Base-by-base conservation (phyloP, 257 asterid genomes). In the Cordia subcordata region DNA sequence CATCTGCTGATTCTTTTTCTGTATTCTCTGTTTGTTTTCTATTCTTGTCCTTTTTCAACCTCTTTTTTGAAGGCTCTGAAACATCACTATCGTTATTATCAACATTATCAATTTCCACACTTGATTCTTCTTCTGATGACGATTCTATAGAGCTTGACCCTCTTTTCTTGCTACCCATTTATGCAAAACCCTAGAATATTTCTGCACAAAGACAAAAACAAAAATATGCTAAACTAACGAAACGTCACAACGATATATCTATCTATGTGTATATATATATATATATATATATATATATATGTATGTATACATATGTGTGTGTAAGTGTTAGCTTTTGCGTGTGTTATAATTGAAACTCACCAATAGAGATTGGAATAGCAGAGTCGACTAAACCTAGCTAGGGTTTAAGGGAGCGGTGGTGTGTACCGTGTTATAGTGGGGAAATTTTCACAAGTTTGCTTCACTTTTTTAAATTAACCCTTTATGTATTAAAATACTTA, bases 101-200 rank as follows among this genome's bases (percentile, higher is more conserved):
- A 5, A 35, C 49, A 13, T 57, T 65, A 42, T 49, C 32, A 49
- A 53, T 49, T 65, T 58, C 60, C 27, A 66, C 66, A 27, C 65
- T 67, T 33, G 14, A 64, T 51, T 78, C 77, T 17, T 62, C 67
- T 51, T 63, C 82, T 11, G 47, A 42, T 42, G 12, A 10, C 10
- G 47, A 42, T 57, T 72, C 73, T 53, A 53, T 39, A 50, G 81
- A 77, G 68, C 75, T 66, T 21, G 83, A 62, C 11, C 65, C 82
- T 60, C 87, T 82, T 70, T 80, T 83, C 63, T 83, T 86, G 78
- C 74, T 81, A 63, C 87, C 87, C 92, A 83, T 85, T 49, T 60
- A 47, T 20, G 32, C 51, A 42, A 27, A 27, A 42, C 59, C 33
- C 27, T 33, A 61, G 16, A 14, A 46, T 50, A 38, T 44, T 44